Percentiles rank a stretch among this genome's conserved stretches.
These are phyloP conservation scores for Pestalotiopsis sp. DNA, from an alignment of 2,329 filamentous ascomycete species.

Conservation along the genomic window DNA sequence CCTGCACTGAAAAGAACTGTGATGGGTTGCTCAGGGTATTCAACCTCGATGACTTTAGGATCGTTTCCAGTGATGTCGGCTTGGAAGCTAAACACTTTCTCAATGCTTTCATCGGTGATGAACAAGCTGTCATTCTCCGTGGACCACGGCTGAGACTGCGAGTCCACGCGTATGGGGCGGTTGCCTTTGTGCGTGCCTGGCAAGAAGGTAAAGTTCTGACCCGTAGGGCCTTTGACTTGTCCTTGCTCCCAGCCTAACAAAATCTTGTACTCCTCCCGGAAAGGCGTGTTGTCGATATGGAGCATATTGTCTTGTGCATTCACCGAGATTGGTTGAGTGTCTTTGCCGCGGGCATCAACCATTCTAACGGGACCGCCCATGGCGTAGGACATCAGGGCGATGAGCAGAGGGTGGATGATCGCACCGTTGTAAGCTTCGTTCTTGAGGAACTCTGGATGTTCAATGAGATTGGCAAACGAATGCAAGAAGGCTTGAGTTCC, in stretches of 20 bases:
- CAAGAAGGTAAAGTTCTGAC: conserved; percentile 6
- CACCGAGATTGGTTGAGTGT: neutral
- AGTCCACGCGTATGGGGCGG: neutral
- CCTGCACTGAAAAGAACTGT: neutral
- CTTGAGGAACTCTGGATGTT: neutral
- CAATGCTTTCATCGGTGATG: neutral
- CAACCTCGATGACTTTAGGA: neutral
- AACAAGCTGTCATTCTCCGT: conserved; percentile 5
- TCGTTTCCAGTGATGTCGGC: neutral
- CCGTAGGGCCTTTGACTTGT: neutral
- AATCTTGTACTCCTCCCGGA: conserved; percentile 2
- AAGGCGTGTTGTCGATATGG: conserved; percentile 6
- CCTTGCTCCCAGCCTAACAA: neutral
- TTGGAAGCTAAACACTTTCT: neutral
- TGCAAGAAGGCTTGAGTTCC: neutral
- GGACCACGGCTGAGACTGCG: neutral
- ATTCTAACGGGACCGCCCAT: conserved; percentile 2
- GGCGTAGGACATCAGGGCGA: neutral
- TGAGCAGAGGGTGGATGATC: conserved; percentile 1
- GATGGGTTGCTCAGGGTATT: neutral
- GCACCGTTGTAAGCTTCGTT: neutral
- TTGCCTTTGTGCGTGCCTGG: conserved; percentile 1
- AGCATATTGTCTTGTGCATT: conserved; percentile 11
- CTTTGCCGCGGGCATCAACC: neutral
- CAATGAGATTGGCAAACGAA: neutral